Base-by-base conservation (phyloP, 2,329 filamentous ascomycete species). In the Cordyceps militaris region DNA sequence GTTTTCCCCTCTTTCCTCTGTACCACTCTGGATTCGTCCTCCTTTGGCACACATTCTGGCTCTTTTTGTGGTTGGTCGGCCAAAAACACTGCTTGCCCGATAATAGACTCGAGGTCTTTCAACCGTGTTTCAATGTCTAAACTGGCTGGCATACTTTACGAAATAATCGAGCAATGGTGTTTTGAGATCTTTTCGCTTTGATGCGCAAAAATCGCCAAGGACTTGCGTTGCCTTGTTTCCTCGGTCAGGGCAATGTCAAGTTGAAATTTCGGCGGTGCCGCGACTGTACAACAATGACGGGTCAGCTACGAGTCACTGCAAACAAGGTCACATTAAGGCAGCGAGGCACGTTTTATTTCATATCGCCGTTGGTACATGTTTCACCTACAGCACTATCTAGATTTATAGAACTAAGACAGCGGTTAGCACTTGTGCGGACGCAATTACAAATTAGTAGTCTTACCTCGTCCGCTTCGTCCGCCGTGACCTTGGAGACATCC, bases 381-480 rank as follows among this genome's bases (percentile, higher is more conserved):
- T 36, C 40, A 50, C 36, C 28, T 28, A 57, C 34, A 38, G 44
- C n/a, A 24, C 61, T 65, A 73, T 52, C 65, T 68, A n/a, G 68
- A 69, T 54, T 68, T 73, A 62, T 71, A 73, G 60, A 74, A 74
- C 71, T 73, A 42, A 38, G 32, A 49, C 38, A 16, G 24, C 10
- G 13, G 63, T 73, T 60, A 73, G 68, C 58, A 63, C 57, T 11
- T 34, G 38, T 52, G 10, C 34, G 13, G 34, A 3, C 34, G 14
- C 5, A 10, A 24, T n/a, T 16, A 30, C 1, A 19, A 21, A n/a
- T 8, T 30, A 32, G 42, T 43, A 19, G 38, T 53, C 72, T 67
- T 63, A 83, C 81, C 75, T 84, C 78, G 54, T 77, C 81, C n/a
- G 88, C 91, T 65, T 92, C 87, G 46, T 89, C 84, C 53, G 83